These are phyloP conservation scores for Actinidia arguta DNA, from an alignment of 179 eudicot genomes.

Conservation along the genomic window DNA sequence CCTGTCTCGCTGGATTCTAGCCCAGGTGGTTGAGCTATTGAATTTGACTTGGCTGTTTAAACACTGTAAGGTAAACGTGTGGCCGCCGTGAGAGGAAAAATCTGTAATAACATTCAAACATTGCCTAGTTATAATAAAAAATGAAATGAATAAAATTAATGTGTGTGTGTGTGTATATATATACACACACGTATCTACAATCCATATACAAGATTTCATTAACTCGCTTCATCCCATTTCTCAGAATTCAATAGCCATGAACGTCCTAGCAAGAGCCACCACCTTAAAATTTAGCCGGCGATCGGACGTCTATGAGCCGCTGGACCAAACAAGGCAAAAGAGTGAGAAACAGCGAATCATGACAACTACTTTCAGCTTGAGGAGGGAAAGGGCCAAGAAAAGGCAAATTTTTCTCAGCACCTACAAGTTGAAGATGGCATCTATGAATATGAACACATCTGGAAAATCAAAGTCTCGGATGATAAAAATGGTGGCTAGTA, in stretches of 20 bases:
- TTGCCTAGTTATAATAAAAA: background rate
- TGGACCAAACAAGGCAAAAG: background rate
- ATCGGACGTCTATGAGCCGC: background rate
- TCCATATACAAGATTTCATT: background rate
- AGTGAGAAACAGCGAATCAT: background rate
- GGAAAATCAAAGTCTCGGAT: constrained; percentile 25
- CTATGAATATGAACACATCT: constrained; percentile 8
- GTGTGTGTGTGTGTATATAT: too few relatives aligned
- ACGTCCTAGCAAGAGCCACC: constrained; percentile 30
- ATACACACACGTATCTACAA: background rate
- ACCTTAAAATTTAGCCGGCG: constrained; percentile 25
- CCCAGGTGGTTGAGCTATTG: too few relatives aligned
- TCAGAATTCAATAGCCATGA: constrained; percentile 15
- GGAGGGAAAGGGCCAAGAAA: constrained; percentile 51
- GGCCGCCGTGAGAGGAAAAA: constrained; percentile 15
- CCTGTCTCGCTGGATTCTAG: too few relatives aligned
- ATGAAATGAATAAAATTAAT: too few relatives aligned
- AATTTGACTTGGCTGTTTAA: too few relatives aligned
- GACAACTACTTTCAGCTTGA: constrained; percentile 33
- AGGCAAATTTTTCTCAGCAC: constrained; percentile 55
- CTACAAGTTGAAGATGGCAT: constrained; percentile 47
- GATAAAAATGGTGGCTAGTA: constrained; percentile 31
- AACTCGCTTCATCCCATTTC: background rate
- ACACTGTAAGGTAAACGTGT: background rate
- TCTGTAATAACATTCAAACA: background rate